phyloP scores from a whole-genome alignment of 257 asterid genomes.

The Penstemon barbatus region DNA sequence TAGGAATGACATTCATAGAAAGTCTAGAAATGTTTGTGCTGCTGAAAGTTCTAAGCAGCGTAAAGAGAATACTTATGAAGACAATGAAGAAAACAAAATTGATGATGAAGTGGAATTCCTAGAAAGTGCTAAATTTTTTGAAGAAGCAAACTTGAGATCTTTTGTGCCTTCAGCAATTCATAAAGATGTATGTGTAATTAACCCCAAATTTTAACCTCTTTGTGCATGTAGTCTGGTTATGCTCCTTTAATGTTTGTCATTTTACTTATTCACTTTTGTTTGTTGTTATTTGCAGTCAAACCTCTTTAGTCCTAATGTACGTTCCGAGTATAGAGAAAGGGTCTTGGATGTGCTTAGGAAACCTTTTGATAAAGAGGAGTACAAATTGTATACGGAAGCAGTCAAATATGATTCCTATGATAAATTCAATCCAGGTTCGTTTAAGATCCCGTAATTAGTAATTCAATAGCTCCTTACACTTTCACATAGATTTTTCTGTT shows the following conservation, averaged over 20 bases:
- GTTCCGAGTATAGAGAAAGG: constrained; percentile 27
- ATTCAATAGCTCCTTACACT: too few relatives aligned
- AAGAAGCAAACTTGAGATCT: background rate
- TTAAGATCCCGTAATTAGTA: too few relatives aligned
- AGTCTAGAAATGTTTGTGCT: background rate
- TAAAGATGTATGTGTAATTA: constrained; percentile 9
- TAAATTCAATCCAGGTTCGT: constrained; percentile 28
- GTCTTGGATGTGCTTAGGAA: constrained; percentile 22
- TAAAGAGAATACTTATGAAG: background rate
- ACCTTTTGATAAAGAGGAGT: constrained; percentile 36
- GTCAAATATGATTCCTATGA: constrained; percentile 15
- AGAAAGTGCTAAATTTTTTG: background rate
- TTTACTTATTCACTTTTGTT: too few relatives aligned
- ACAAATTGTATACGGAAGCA: constrained; percentile 12
- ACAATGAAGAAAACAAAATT: background rate
- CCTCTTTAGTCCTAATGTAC: constrained; percentile 11
- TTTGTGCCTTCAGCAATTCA: constrained; percentile 9
- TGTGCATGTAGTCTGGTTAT: too few relatives aligned
- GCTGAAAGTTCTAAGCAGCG: too few relatives aligned
- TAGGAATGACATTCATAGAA: too few relatives aligned
- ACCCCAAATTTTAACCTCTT: too few relatives aligned
- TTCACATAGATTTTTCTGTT: too few relatives aligned
- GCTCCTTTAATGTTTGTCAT: too few relatives aligned
- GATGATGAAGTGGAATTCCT: constrained; percentile 23
- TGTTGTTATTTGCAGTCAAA: background rate